phyloP scores from a whole-genome alignment of 345 rosid species.

The Eutrema heterophyllum region DNA sequence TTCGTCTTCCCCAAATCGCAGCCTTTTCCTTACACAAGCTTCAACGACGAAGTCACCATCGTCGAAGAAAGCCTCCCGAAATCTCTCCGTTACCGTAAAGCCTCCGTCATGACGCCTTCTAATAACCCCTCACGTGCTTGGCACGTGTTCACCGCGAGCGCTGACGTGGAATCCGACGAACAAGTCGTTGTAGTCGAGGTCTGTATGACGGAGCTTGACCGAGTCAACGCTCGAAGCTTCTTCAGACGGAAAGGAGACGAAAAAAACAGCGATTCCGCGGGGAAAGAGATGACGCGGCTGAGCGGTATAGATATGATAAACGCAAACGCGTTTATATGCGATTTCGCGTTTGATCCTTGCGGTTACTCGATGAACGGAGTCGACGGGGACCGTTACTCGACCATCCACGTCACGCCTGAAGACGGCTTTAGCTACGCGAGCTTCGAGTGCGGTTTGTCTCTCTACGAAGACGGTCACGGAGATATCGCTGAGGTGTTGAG shows the following conservation, averaged over 20 bases:
- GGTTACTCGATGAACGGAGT: slow-evolving; percentile 99
- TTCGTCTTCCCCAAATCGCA: slow-evolving; percentile 86
- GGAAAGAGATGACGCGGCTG: slow-evolving; percentile 73
- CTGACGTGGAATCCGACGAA: slow-evolving; percentile 30
- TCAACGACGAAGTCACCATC: slow-evolving; percentile 69
- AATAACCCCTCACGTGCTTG: slow-evolving; percentile 58
- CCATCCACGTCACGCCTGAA: slow-evolving; percentile 96
- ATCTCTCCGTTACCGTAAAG: slow-evolving; percentile 54
- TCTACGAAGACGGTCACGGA: slow-evolving; percentile 45
- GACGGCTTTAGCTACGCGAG: slow-evolving; percentile 96
- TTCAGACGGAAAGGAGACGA: slow-evolving; percentile 41
- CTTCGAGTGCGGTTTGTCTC: slow-evolving; percentile 65
- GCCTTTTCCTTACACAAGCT: slow-evolving; percentile 85
- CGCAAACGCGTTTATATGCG: slow-evolving; percentile 65
- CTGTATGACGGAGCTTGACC: slow-evolving; percentile 96
- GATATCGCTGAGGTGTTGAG: slow-evolving; percentile 48
- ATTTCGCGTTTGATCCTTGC: slow-evolving; percentile 93
- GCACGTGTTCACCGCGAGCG: slow-evolving; percentile 80
- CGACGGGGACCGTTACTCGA: slow-evolving; percentile 84
- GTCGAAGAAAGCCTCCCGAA: slow-evolving; percentile 60
- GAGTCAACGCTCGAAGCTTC: slow-evolving; percentile 52
- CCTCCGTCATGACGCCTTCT: slow-evolving; percentile 70
- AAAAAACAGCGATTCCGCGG: slow-evolving; percentile 49
- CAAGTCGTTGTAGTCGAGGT: slow-evolving; percentile 51
- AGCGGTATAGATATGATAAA: slow-evolving; percentile 67